Conservation (phyloP, 257 asterid genomes). For the Solanum virginianum region DNA sequence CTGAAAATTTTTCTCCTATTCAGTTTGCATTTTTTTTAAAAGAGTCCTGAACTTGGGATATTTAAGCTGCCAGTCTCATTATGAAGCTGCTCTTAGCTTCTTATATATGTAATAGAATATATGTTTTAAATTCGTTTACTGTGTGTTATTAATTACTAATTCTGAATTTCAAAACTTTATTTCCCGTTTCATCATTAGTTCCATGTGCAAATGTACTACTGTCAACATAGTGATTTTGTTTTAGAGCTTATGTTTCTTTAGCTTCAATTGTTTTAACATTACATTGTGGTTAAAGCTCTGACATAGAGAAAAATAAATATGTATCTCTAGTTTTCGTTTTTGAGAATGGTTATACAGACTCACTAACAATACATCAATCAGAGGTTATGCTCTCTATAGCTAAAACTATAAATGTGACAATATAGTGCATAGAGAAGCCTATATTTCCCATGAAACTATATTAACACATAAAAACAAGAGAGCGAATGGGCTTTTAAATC, state of each 20-base stretch:
- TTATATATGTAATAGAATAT: neutral
- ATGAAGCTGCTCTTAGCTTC: neutral
- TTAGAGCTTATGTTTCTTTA: neutral
- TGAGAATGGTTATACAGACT: neutral
- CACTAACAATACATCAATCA: neutral
- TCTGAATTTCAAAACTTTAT: neutral
- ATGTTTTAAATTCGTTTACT: neutral
- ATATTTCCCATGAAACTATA: neutral
- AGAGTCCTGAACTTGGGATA: neutral
- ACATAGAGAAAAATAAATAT: neutral
- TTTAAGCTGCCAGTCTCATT: neutral
- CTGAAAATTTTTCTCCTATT: neutral
- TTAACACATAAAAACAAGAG: neutral
- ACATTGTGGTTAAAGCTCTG: neutral
- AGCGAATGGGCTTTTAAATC: neutral
- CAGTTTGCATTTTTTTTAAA: neutral
- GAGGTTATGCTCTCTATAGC: neutral
- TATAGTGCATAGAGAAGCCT: neutral
- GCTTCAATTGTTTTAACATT: neutral
- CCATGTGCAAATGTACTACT: neutral
- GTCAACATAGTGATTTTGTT: neutral
- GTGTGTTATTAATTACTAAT: neutral
- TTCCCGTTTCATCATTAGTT: neutral
- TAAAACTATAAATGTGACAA: neutral
- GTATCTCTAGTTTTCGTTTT: neutral